phyloP scores from a whole-genome alignment of 75 land plant genomes.

The Sequoia sempervirens region DNA sequence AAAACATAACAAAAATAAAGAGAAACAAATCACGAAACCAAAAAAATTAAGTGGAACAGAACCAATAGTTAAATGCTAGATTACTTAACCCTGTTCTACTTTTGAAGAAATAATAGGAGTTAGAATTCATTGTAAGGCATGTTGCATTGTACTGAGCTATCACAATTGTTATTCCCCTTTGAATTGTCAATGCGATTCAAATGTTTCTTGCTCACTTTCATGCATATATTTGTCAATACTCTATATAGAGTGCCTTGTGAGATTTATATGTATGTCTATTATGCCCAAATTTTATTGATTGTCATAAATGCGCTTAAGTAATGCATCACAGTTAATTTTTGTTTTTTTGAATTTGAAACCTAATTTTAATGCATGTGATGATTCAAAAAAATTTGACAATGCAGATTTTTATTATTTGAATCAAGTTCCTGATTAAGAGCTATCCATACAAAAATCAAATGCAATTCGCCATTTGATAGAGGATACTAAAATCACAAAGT shows the following conservation, averaged over 20 bases:
- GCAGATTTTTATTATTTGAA: background rate
- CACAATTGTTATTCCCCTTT: background rate
- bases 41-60: too few species aligned
- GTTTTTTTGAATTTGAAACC: background rate
- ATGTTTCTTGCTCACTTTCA: background rate
- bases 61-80: background rate
- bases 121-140: background rate
- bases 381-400: background rate
- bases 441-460: background rate
- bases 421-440: background rate
- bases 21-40: too few species aligned
- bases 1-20: too few species aligned
- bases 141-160: background rate
- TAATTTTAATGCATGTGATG: background rate
- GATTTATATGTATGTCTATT: background rate
- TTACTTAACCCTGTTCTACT: background rate
- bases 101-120: too few species aligned
- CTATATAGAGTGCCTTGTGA: background rate
- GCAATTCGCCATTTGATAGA: background rate
- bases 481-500: background rate
- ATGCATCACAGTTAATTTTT: background rate
- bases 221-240: background rate
- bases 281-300: background rate
- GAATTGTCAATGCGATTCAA: background rate
- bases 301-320: background rate